Conservation (phyloP, 164 flowering plant species). For the Platanus orientalis region DNA sequence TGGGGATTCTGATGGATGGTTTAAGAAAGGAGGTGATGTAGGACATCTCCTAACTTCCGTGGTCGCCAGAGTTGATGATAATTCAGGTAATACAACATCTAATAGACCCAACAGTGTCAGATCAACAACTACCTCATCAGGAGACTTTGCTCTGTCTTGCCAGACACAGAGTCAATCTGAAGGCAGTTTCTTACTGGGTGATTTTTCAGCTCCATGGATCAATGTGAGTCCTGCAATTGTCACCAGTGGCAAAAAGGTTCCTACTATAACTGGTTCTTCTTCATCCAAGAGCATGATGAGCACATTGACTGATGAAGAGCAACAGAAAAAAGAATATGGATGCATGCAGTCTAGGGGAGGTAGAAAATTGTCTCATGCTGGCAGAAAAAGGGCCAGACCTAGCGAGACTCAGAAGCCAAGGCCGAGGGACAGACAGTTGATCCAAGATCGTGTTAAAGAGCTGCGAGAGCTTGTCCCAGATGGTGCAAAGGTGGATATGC, state of each 20-base stretch:
- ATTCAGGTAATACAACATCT: slow-evolving; percentile 25
- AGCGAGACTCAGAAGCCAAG: slow-evolving; percentile 50
- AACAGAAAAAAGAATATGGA: slow-evolving; percentile 17
- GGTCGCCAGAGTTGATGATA: slow-evolving; percentile 22
- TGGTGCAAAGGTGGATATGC: slow-evolving; percentile 53
- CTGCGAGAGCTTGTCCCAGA: slow-evolving; percentile 79
- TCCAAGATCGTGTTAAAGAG: slow-evolving; percentile 85
- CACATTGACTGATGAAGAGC: slow-evolving; percentile 31
- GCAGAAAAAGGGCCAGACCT: slow-evolving; percentile 42
- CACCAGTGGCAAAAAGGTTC: slow-evolving; percentile 10
- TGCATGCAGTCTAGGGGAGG: slow-evolving; percentile 25
- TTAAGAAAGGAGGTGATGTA: slow-evolving; percentile 16
- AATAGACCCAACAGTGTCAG: slow-evolving; percentile 16
- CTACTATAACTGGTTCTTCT: slow-evolving; percentile 27
- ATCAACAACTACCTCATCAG: slow-evolving; percentile 24
- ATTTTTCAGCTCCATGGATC: slow-evolving; percentile 21
- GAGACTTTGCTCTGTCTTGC: slow-evolving; percentile 16
- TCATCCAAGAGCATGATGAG: slow-evolving; percentile 28
- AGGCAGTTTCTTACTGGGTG: slow-evolving; percentile 10
- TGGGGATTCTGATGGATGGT: slow-evolving; percentile 22
- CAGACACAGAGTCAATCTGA: slow-evolving; percentile 18
- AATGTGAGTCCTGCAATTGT: slow-evolving; percentile 18
- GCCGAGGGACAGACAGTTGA: slow-evolving; percentile 91
- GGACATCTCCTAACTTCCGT: slow-evolving; percentile 49
- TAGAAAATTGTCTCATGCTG: slow-evolving; percentile 23